phyloP scores from a whole-genome alignment of 345 rosid species.

The Erucastrum elatum region DNA sequence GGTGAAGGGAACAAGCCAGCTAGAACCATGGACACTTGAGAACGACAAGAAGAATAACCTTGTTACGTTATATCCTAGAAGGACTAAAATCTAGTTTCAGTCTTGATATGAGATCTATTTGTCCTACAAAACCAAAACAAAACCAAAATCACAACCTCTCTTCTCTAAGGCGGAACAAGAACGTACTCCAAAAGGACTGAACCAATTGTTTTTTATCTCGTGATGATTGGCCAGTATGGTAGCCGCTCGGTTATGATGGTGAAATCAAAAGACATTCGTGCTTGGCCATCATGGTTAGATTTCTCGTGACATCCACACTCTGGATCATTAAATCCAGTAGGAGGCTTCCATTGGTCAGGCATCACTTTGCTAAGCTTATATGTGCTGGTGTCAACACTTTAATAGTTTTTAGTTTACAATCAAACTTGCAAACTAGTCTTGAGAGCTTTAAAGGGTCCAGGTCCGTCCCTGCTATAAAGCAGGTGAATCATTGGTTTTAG shows the following conservation, averaged over 20 bases:
- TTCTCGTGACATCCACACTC: slow-evolving; percentile 48
- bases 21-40: too few relatives aligned
- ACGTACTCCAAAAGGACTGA: not conserved
- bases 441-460: too few relatives aligned
- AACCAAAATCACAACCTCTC: slow-evolving; percentile 1
- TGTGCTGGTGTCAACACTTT: too few relatives aligned
- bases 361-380: too few relatives aligned
- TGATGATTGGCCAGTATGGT: slow-evolving; percentile 75
- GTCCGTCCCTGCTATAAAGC: too few relatives aligned
- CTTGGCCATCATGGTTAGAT: slow-evolving; percentile 60
- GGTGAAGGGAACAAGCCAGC: too few relatives aligned
- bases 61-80: slow-evolving; percentile 40
- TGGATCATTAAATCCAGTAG: too few relatives aligned
- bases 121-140: slow-evolving; percentile 50
- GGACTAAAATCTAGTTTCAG: slow-evolving; percentile 87
- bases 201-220: slow-evolving; percentile 47
- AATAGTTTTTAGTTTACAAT: too few relatives aligned
- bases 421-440: too few relatives aligned
- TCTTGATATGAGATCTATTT: slow-evolving; percentile 80
- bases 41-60: not conserved
- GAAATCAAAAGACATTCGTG: slow-evolving; percentile 81
- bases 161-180: slow-evolving; percentile 1
- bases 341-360: too few relatives aligned
- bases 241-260: slow-evolving; percentile 70
- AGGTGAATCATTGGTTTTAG: too few relatives aligned